Percentiles rank a stretch among this genome's conserved stretches.
phyloP scores from a whole-genome alignment of 2,329 filamentous ascomycete species.

The Ceratocystis destructans region DNA sequence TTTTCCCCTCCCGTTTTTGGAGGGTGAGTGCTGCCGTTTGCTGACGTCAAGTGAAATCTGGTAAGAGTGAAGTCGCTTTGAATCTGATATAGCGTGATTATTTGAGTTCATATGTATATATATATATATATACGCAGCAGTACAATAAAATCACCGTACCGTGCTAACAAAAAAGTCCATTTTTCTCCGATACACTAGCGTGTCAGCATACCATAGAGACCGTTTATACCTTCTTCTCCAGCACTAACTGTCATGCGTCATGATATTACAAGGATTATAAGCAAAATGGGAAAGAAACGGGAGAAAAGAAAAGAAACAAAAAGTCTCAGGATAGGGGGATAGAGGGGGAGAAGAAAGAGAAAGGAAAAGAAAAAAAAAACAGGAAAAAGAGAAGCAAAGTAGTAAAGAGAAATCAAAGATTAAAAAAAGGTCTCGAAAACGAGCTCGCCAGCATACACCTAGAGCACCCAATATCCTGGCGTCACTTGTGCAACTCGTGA shows the following conservation, averaged over 20 bases:
- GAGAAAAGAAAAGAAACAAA: conserved; percentile 1
- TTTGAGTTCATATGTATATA: background rate
- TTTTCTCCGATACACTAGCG: background rate
- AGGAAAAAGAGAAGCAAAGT: background rate
- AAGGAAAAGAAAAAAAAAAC: background rate
- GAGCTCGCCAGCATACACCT: background rate
- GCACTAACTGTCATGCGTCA: background rate
- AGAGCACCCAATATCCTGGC: background rate
- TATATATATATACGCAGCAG: conserved; percentile 2
- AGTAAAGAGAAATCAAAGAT: background rate
- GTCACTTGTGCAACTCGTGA: background rate
- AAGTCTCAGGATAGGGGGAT: background rate
- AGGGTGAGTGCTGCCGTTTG: background rate
- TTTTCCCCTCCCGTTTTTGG: background rate
- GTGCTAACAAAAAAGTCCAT: background rate
- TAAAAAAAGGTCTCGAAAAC: background rate
- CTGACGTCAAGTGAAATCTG: background rate
- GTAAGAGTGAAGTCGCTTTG: background rate
- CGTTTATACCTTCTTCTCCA: background rate
- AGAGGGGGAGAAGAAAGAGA: background rate
- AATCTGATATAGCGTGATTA: background rate
- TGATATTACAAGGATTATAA: conserved; percentile 13
- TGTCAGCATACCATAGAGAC: background rate
- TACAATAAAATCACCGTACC: background rate
- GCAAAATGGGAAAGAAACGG: background rate